phyloP scores from a whole-genome alignment of 2,329 filamentous ascomycete genomes.

The Acrocalymma vagum region DNA sequence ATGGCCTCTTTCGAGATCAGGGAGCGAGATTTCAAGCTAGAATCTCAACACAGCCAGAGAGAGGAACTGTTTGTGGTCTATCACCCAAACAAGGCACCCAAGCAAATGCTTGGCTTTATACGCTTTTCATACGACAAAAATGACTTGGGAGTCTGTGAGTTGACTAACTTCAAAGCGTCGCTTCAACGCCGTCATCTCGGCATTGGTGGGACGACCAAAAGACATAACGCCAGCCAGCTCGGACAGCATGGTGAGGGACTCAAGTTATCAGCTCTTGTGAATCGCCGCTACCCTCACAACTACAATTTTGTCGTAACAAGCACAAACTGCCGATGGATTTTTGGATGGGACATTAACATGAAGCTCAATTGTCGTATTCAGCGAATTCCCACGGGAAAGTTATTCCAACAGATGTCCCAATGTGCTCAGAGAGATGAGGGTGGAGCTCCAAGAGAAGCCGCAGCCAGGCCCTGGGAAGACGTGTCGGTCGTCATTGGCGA shows the following conservation, averaged over 20 bases:
- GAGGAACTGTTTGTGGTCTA: slow-evolving; percentile 5
- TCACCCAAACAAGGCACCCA: slow-evolving; percentile 4
- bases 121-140: slow-evolving; percentile 18
- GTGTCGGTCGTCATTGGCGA: slow-evolving; percentile 18
- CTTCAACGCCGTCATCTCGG: slow-evolving; percentile 11
- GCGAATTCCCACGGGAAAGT: slow-evolving; percentile 1
- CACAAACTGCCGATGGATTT: slow-evolving; percentile 3
- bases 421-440: slow-evolving; percentile 1
- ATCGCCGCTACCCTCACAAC: slow-evolving; percentile 15
- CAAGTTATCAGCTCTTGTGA: slow-evolving; percentile 22
- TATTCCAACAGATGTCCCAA: not conserved
- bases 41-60: not conserved
- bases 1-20: slow-evolving; percentile 11
- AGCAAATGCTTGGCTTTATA: slow-evolving; percentile 21
- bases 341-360: slow-evolving; percentile 12
- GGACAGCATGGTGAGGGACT: slow-evolving; percentile 32
- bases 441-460: not conserved
- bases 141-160: slow-evolving; percentile 12
- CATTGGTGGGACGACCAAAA: slow-evolving; percentile 22
- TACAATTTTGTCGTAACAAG: slow-evolving; percentile 15
- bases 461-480: slow-evolving; percentile 19
- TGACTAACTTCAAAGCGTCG: slow-evolving; percentile 22
- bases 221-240: slow-evolving; percentile 8
- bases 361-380: slow-evolving; percentile 11
- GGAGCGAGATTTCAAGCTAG: slow-evolving; percentile 5